phyloP scores from a whole-genome alignment of 768 basidiomycete species.

The Agrocybe praecox region DNA sequence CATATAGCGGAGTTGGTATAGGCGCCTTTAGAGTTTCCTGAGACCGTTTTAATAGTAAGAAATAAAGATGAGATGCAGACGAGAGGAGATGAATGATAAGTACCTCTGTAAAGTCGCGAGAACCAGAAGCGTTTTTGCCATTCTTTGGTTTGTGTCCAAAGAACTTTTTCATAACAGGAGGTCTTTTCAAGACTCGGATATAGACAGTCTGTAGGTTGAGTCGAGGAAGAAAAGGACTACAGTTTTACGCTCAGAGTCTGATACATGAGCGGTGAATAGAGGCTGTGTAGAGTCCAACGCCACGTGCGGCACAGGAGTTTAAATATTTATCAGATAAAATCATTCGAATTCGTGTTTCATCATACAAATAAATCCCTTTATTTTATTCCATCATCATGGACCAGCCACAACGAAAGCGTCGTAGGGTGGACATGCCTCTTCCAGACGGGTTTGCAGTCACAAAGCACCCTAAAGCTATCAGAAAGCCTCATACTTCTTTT shows the following conservation, averaged over 20 bases:
- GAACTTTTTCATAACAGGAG: constrained; percentile 55
- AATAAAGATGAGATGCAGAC: constrained; percentile 1
- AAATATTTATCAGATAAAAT: not conserved
- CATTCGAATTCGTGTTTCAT: not conserved
- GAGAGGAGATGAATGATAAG: not conserved
- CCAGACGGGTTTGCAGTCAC: constrained; percentile 18
- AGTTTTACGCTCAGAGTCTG: not conserved
- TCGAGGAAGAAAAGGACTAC: not conserved
- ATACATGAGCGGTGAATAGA: not conserved
- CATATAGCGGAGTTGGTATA: constrained; percentile 38
- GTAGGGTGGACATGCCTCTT: constrained; percentile 7
- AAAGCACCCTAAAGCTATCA: constrained; percentile 1
- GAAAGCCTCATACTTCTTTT: constrained; percentile 10
- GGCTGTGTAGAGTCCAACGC: not conserved
- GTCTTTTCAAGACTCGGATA: too few relatives aligned
- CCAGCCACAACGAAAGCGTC: constrained; percentile 12
- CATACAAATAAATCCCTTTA: not conserved
- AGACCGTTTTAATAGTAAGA: not conserved
- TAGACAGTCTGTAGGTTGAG: not conserved
- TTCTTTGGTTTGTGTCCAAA: constrained; percentile 46
- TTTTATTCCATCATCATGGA: not conserved
- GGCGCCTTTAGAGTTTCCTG: constrained; percentile 19
- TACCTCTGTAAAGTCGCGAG: constrained; percentile 36
- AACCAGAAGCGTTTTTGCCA: constrained; percentile 30
- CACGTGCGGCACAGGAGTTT: not conserved